Evolutionary conservation across 148 eudicot species (phyloP).

Genomic region (Persicaria maculosa): DNA sequence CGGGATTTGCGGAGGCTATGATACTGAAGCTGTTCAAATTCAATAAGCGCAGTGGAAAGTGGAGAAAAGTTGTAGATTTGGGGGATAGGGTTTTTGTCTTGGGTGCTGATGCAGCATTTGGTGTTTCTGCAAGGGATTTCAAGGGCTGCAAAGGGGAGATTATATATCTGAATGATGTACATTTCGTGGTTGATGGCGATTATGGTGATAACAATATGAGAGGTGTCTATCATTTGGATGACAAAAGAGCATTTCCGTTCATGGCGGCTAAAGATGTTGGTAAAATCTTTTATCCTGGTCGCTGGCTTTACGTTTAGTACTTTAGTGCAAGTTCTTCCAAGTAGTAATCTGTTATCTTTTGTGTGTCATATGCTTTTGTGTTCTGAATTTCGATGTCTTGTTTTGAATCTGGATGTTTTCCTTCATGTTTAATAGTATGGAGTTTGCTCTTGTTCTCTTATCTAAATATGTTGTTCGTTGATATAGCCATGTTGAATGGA

Average conservation of each 20-base stretch:
- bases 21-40: not conserved
- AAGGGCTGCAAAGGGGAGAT: slow-evolving; percentile 6
- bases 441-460: no score
- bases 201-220: slow-evolving; percentile 4
- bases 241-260: not conserved
- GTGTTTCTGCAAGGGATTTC: slow-evolving; percentile 7
- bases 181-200: not conserved
- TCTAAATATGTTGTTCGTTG: no score
- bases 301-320: slow-evolving; percentile 4
- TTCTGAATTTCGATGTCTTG: no score
- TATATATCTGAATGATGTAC: slow-evolving; percentile 13
- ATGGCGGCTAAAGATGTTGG: not conserved
- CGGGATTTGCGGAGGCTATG: no score
- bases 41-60: not conserved
- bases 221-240: slow-evolving; percentile 12
- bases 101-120: slow-evolving; percentile 16
- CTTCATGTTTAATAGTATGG: no score
- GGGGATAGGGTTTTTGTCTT: slow-evolving; percentile 9
- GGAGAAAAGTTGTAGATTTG: not conserved
- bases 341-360: no score
- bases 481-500: no score
- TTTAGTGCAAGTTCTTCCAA: no score
- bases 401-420: no score
- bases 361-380: no score
- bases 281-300: slow-evolving; percentile 13